Percentiles rank a stretch among this genome's conserved stretches.
These are phyloP conservation scores for Peronospora destructor DNA, from an alignment of 352 stramenopile species.

Conservation along the genomic window DNA sequence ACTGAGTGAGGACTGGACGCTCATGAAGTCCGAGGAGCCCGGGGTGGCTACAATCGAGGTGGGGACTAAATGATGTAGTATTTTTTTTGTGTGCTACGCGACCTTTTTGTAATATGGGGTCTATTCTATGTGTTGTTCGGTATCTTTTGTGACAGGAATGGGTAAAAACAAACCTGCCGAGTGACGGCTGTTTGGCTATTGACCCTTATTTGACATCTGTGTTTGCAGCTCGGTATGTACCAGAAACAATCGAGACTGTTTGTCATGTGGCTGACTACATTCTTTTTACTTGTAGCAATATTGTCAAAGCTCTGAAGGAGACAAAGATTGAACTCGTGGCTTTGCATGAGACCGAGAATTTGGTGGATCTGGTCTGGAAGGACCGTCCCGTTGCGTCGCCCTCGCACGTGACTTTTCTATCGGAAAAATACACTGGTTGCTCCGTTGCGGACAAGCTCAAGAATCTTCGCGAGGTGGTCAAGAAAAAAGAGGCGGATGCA, in stretches of 20 bases:
- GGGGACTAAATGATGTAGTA: background rate
- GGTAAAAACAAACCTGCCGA: slow-evolving; percentile 53
- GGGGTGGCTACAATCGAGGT: slow-evolving; percentile 89
- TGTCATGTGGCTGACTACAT: background rate
- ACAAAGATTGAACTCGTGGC: slow-evolving; percentile 65
- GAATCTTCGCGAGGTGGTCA: slow-evolving; percentile 72
- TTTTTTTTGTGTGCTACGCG: slow-evolving; percentile 2
- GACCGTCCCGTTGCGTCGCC: slow-evolving; percentile 58
- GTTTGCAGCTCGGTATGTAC: slow-evolving; percentile 53
- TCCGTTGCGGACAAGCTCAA: slow-evolving; percentile 88
- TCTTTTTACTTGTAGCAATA: slow-evolving; percentile 30
- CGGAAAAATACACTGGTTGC: slow-evolving; percentile 89
- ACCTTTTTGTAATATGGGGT: slow-evolving; percentile 1
- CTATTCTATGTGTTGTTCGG: background rate
- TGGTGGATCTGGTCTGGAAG: slow-evolving; percentile 95
- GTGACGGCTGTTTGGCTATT: slow-evolving; percentile 86
- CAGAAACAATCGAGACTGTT: background rate
- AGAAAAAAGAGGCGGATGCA: slow-evolving; percentile 86
- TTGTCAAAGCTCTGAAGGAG: slow-evolving; percentile 61
- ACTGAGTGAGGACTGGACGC: slow-evolving; percentile 89
- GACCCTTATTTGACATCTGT: slow-evolving; percentile 93
- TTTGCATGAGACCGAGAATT: slow-evolving; percentile 81
- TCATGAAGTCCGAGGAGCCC: slow-evolving; percentile 93
- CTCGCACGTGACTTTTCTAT: slow-evolving; percentile 88
- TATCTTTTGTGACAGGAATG: slow-evolving; percentile 42